Base-by-base conservation (phyloP, 306 rosid species). In the Trifolium dubium region DNA sequence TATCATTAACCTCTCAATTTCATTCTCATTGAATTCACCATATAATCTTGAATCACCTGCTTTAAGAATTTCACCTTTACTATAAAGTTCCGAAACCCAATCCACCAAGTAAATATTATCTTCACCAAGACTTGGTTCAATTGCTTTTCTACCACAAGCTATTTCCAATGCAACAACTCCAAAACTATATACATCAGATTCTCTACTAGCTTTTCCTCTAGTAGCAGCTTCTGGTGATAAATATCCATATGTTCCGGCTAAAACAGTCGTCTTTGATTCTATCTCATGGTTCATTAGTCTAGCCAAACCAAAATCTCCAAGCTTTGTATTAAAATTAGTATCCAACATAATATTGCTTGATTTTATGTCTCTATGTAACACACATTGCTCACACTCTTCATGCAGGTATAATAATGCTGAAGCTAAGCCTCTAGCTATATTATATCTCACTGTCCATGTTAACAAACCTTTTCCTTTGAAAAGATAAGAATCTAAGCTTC, bases 301-400 rank as follows among this genome's bases (percentile, higher is more conserved):
- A 0, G 85, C 85, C 55, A 85, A 37, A 8, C 85, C 88, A 6
- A 85, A 85, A 59, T 85, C 85, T 10, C 85, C 85, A 12, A 85
- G 88, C 44, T 75, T 78, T 2, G 82, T 66, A 11, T 74, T 69
- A 5, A 82, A 82, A n/a, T 74, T 44, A 4, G 77, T 32, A 56
- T 82, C 82, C 65, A 84, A 35, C 88, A 84, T 81, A 11, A 81
- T 51, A 11, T 84, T 84, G 74, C 83, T 84, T 6, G 85, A 50
- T 73, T 82, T 82, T 67, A 82, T 82, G 64, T 82, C 85, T n/a
- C 86, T 74, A 14, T 82, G 83, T 3, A 82, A 44, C 17, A 78
- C 83, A 9, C 86, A 82, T 8, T 54, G 53, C 7, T 74, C 83
- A 72, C 77, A 78, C 29, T 78, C 86, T 82, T 82, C 83, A 18